Percentiles rank a stretch among this genome's conserved stretches.
These are phyloP conservation scores for Penicillium antarcticum DNA, from an alignment of 495 filamentous ascomycete genomes.

Conservation along the genomic window DNA sequence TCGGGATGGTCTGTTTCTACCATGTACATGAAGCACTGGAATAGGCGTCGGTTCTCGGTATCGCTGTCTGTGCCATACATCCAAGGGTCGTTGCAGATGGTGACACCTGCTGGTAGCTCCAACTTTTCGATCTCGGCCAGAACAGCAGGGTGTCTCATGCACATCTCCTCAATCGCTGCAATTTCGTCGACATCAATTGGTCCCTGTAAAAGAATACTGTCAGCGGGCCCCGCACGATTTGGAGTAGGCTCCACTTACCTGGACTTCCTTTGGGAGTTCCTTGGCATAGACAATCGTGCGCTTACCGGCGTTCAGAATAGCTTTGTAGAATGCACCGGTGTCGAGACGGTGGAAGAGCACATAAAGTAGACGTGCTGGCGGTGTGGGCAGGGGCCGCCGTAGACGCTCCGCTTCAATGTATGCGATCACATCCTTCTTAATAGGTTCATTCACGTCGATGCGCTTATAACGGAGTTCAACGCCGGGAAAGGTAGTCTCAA, in stretches of 20 bases:
- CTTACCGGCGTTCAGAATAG: slow-evolving; percentile 32
- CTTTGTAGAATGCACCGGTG: slow-evolving; percentile 38
- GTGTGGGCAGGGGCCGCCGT: slow-evolving; percentile 28
- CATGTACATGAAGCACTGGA: slow-evolving; percentile 47
- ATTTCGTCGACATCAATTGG: slow-evolving; percentile 42
- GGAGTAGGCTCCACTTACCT: slow-evolving; percentile 20
- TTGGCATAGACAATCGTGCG: slow-evolving; percentile 32
- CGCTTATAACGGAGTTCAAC: slow-evolving; percentile 36
- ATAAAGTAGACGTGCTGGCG: slow-evolving; percentile 35
- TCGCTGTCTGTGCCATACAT: slow-evolving; percentile 42
- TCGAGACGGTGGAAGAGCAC: slow-evolving; percentile 40
- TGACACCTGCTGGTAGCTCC: slow-evolving; percentile 36
- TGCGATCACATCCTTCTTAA: slow-evolving; percentile 36
- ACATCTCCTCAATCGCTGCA: slow-evolving; percentile 37
- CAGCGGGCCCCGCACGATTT: background rate
- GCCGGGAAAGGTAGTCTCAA: slow-evolving; percentile 34
- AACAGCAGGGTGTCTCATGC: slow-evolving; percentile 39
- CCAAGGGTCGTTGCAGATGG: slow-evolving; percentile 46
- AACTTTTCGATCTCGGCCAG: slow-evolving; percentile 41
- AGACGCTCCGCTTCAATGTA: slow-evolving; percentile 39
- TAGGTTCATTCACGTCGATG: slow-evolving; percentile 38
- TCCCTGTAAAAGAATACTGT: slow-evolving; percentile 20
- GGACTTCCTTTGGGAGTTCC: slow-evolving; percentile 38
- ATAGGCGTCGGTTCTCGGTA: slow-evolving; percentile 36
- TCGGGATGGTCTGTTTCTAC: slow-evolving; percentile 38